Conservation (phyloP, 768 basidiomycete genomes). For the Collybiopsis luxurians region DNA sequence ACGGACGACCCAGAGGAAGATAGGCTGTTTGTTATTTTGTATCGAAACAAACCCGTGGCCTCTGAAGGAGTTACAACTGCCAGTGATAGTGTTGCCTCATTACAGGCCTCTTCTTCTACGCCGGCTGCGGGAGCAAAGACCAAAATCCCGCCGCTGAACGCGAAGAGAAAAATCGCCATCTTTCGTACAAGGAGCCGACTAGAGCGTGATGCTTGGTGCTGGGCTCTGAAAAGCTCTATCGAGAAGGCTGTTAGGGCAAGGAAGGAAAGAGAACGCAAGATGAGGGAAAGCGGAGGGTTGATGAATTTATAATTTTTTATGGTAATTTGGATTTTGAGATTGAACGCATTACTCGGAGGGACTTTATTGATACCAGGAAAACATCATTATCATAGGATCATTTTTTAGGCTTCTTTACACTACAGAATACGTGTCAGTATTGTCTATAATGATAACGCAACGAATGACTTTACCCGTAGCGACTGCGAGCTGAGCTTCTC, state of each 20-base stretch:
- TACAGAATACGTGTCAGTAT: conserved; percentile 14
- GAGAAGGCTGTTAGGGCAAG: conserved; percentile 71
- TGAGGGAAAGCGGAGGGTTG: conserved; percentile 65
- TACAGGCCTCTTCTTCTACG: neutral
- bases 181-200: conserved; percentile 78
- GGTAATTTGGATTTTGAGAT: too few relatives aligned
- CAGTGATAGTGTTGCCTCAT: neutral
- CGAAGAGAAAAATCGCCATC: conserved; percentile 58
- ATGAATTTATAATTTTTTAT: conserved; percentile 29
- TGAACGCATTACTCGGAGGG: neutral
- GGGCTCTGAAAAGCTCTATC: conserved; percentile 88
- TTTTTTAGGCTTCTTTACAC: conserved; percentile 88
- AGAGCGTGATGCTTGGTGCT: conserved; percentile 94
- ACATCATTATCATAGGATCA: conserved; percentile 13
- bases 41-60: conserved; percentile 28
- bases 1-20: conserved; percentile 87
- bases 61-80: conserved; percentile 8
- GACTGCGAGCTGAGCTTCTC: conserved; percentile 77
- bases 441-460: neutral
- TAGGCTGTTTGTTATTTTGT: conserved; percentile 81
- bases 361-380: neutral
- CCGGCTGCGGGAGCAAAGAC: neutral
- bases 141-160: conserved; percentile 47
- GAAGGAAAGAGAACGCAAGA: conserved; percentile 57
- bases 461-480: conserved; percentile 73